Evolutionary conservation across 371 early-diverging fungal genomes (phyloP).

Genomic region (Blastocladiella emersonii): DNA sequence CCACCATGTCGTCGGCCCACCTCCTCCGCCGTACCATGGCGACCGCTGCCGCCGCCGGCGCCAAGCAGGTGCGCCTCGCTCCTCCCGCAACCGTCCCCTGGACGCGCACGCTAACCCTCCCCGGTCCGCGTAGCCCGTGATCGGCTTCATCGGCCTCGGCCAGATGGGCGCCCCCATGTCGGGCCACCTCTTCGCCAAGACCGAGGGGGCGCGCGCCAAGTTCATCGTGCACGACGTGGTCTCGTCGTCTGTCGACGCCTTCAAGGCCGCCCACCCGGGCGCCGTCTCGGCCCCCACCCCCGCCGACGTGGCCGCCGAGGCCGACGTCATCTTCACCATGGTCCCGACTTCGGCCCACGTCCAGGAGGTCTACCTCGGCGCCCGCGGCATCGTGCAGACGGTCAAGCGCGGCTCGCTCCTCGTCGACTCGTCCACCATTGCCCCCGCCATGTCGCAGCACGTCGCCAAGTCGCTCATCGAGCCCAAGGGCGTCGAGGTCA

Average conservation of each 20-base stretch:
- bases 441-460: constrained; percentile 30
- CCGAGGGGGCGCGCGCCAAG: constrained; percentile 14
- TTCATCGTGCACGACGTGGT: constrained; percentile 62
- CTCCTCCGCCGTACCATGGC: too few species aligned
- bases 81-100: too few species aligned
- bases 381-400: constrained; percentile 39
- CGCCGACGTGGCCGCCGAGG: constrained; percentile 50
- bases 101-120: too few species aligned
- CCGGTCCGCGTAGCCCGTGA: too few species aligned
- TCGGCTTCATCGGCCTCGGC: constrained; percentile 89
- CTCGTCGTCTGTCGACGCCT: constrained; percentile 31
- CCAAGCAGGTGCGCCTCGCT: too few species aligned
- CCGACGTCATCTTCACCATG: constrained; percentile 80
- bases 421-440: constrained; percentile 88
- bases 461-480: constrained; percentile 48
- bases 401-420: constrained; percentile 36
- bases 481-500: constrained; percentile 34
- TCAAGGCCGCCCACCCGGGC: constrained; percentile 27
- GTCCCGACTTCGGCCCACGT: constrained; percentile 76
- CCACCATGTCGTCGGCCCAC: too few species aligned
- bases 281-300: constrained; percentile 32
- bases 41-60: too few species aligned
- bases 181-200: constrained; percentile 51
- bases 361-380: constrained; percentile 55
- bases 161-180: constrained; percentile 64